Conservation (phyloP, 345 rosid genomes). For the Eucalyptus sp. region DNA sequence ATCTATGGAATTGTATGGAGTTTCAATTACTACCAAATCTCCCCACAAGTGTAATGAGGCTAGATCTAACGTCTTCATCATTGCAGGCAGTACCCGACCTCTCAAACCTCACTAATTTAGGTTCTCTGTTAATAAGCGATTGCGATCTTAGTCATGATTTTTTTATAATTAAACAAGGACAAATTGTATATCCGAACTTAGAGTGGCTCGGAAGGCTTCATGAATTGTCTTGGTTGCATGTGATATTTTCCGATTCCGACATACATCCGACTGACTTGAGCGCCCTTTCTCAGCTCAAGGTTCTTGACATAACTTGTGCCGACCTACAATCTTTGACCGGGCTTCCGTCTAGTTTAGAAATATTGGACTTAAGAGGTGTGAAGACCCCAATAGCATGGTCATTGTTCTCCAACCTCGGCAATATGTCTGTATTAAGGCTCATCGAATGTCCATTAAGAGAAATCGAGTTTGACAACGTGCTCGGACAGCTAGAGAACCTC, state of each 20-base stretch:
- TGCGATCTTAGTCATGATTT: fast-evolving
- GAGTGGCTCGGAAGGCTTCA: neutral
- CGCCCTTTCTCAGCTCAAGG: neutral
- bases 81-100: fast-evolving
- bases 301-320: neutral
- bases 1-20: fast-evolving
- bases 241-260: neutral
- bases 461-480: neutral
- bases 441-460: fast-evolving
- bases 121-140: fast-evolving
- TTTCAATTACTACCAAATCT: neutral
- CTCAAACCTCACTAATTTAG: neutral
- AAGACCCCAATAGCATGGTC: neutral
- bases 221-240: fast-evolving
- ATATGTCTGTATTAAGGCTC: fast-evolving
- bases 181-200: neutral
- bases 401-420: neutral
- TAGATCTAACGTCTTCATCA: fast-evolving
- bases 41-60: neutral
- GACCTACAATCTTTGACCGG: fast-evolving
- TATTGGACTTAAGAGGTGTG: fast-evolving
- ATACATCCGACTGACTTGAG: neutral
- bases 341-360: neutral
- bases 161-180: too few species aligned
- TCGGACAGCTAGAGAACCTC: neutral